Evolutionary conservation across 176 grass and related monocot genomes (phyloP).

Genomic region (Leersia perrieri): DNA sequence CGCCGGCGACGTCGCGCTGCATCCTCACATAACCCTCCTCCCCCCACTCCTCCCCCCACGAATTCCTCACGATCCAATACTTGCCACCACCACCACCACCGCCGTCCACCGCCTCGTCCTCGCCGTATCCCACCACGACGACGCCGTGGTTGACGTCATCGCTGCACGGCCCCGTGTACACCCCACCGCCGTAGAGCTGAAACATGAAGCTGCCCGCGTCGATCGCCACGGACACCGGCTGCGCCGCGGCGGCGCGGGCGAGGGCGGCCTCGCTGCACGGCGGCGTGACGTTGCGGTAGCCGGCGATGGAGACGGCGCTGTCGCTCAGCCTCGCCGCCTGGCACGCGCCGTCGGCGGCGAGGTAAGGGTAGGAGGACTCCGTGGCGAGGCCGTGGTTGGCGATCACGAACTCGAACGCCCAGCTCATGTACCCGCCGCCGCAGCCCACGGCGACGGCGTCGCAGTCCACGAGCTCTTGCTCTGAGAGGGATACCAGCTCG

Average conservation of each 20-base stretch:
- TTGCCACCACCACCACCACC: constrained; percentile 4
- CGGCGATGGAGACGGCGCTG: constrained; percentile 35
- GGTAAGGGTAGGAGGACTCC: constrained; percentile 62
- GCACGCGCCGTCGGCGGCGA: constrained; percentile 25
- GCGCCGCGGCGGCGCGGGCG: constrained; percentile 35
- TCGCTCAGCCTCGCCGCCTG: constrained; percentile 24
- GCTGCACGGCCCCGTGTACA: constrained; percentile 62
- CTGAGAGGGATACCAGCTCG: constrained; percentile 54
- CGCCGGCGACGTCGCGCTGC: constrained; percentile 26
- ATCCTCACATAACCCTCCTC: constrained; percentile 54
- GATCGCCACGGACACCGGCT: constrained; percentile 56
- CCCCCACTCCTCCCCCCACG: constrained; percentile 68
- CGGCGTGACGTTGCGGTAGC: constrained; percentile 47
- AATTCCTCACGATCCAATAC: constrained; percentile 73
- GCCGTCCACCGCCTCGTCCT: neutral
- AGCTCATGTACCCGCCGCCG: constrained; percentile 46
- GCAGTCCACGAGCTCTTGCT: constrained; percentile 84
- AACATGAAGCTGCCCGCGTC: constrained; percentile 44
- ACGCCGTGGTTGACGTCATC: constrained; percentile 53
- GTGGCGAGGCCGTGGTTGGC: constrained; percentile 50
- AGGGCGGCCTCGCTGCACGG: constrained; percentile 48
- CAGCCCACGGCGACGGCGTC: constrained; percentile 29
- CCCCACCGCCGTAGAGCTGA: constrained; percentile 57
- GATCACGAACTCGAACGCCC: constrained; percentile 51
- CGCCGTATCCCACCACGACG: constrained; percentile 64